Percentiles rank a stretch among this genome's conserved stretches.
Conservation (phyloP, 192 early-diverging fungal species). For the Gamsiella multidivaricata region DNA sequence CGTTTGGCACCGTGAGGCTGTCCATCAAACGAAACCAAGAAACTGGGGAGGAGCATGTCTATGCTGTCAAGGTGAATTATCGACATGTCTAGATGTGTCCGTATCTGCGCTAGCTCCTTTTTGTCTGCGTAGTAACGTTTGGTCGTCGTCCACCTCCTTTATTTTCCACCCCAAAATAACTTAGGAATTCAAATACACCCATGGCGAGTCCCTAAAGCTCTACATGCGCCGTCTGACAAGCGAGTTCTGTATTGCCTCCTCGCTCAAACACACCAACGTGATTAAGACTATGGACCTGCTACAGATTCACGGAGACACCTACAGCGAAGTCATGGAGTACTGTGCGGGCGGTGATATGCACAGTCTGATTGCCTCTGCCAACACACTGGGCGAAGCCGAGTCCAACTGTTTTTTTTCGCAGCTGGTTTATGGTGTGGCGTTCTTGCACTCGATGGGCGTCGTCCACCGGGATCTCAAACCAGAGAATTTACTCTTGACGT, state of each 20-base stretch:
- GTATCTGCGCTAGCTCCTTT: too few relatives aligned
- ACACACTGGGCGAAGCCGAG: conserved; percentile 62
- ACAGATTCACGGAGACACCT: conserved; percentile 73
- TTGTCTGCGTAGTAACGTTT: too few relatives aligned
- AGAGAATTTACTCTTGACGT: conserved; percentile 82
- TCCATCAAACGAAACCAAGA: conserved; percentile 32
- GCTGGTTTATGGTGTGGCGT: conserved; percentile 78
- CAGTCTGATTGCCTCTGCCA: conserved; percentile 70
- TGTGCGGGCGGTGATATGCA: conserved; percentile 86
- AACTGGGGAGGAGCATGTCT: conserved; percentile 22
- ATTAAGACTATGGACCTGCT: conserved; percentile 83
- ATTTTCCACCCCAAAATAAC: background rate
- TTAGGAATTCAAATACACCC: conserved; percentile 87
- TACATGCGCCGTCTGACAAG: conserved; percentile 68
- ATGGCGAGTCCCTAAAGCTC: conserved; percentile 58
- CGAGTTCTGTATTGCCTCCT: conserved; percentile 88
- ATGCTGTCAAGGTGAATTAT: conserved; percentile 39
- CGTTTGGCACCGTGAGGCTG: conserved; percentile 41
- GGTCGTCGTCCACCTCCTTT: background rate
- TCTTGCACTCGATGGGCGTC: conserved; percentile 84
- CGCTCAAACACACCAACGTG: conserved; percentile 80
- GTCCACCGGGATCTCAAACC: conserved; percentile 87
- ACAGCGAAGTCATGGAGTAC: conserved; percentile 88
- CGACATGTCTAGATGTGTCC: too few relatives aligned
- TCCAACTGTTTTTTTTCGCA: conserved; percentile 81